Base-by-base conservation (phyloP, 192 early-diverging fungal species). In the Coemansia aciculifera region DNA sequence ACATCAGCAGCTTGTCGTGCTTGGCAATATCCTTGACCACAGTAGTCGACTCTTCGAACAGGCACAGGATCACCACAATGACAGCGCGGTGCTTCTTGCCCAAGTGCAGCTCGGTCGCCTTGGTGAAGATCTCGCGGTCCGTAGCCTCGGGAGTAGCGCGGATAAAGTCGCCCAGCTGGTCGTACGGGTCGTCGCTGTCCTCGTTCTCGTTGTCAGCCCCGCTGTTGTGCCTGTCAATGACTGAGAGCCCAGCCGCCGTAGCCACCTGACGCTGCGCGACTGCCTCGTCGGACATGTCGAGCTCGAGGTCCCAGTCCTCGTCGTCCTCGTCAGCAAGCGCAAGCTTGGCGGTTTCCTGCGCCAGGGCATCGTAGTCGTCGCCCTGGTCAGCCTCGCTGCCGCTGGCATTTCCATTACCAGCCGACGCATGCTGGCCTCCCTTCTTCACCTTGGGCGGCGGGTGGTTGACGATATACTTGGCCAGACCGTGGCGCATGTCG, bases 391-490 rank as follows among this genome's bases (percentile, higher is more conserved):
- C 71, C 43, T 79, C 81, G 52, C 74, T 72, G 62, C 68, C 73
- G 62, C 71, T 74, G 52, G 51, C 68, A 57, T 76, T 49, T 59
- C 79, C 81, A 59, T 82, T 73, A 64, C 82, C 79, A 10, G 78
- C 70, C 10, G 74, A 75, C 49, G 80, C 84, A 69, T 83, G 78
- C 69, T 88, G 78, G 36, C 86, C 87, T 21, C 80, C 87, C 59
- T 83, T 85, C 63, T 78, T 83, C 27, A 67, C 63, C 69, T 71
- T 72, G 57, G 66, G 86, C 49, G 96, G 95, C 62, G 94, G 94
- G 83, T 99, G 90, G 86, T 95, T 96, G 71, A 96, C 57, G 67
- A 99, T 97, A 77, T 77, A 99, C 9, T 92, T 91, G 48, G 90
- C 81, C 63, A 98, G 86, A 74, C 93, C 92, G 66, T 99, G 97